These are phyloP conservation scores for Petasospora fabianii DNA, from an alignment of 1,139 yeast genomes.

Conservation along the genomic window DNA sequence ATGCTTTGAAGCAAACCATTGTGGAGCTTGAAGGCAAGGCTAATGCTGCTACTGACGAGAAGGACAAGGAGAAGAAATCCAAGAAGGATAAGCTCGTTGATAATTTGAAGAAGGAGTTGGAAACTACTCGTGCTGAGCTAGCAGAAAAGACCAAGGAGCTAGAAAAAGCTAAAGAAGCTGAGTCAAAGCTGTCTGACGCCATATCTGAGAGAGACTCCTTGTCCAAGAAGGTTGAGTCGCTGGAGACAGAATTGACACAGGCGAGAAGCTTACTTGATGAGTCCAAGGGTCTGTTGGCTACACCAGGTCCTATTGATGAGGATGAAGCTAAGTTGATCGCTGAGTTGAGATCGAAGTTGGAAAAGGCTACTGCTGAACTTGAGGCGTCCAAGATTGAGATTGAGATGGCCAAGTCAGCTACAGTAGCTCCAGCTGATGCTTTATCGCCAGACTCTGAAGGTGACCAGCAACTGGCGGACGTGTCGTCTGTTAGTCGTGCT, in stretches of 20 bases:
- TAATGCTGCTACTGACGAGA: background rate
- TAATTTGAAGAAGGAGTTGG: constrained; percentile 9
- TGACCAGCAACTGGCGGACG: no score
- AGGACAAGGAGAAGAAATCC: background rate
- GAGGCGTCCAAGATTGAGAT: constrained; percentile 9
- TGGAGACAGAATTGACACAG: constrained; percentile 20
- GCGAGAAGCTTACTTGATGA: constrained; percentile 11
- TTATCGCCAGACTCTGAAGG: no score
- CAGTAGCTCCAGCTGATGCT: background rate
- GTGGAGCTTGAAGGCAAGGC: background rate
- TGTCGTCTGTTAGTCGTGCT: no score
- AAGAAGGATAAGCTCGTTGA: constrained; percentile 1
- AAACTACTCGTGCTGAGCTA: constrained; percentile 25
- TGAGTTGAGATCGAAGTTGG: constrained; percentile 6
- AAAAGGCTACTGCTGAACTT: constrained; percentile 7
- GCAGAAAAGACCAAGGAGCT: constrained; percentile 19
- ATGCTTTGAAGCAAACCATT: constrained; percentile 26
- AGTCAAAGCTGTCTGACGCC: constrained; percentile 26
- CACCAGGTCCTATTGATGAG: constrained; percentile 1
- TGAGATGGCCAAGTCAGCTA: constrained; percentile 1
- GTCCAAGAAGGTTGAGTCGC: constrained; percentile 24
- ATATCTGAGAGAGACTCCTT: constrained; percentile 8
- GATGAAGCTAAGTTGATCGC: background rate
- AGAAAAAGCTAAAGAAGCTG: constrained; percentile 28
- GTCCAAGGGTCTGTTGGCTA: background rate